Evolutionary conservation across 441 rosid genomes (phyloP).

Genomic region (Dalechampia spathulata): DNA sequence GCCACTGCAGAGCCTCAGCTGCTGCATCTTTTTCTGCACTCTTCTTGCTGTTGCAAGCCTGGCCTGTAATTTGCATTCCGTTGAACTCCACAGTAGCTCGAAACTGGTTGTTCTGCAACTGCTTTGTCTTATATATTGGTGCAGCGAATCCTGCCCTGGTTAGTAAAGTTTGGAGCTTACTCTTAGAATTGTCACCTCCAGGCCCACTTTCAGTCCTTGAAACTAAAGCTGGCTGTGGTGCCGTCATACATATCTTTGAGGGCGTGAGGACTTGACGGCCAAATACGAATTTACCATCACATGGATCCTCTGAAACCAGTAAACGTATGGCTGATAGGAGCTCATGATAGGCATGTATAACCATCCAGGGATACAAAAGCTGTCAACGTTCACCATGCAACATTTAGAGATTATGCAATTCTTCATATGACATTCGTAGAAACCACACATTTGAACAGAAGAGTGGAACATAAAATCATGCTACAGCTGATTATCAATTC

Average conservation of each 20-base stretch:
- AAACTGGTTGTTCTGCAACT: constrained; percentile 64
- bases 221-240: constrained; percentile 31
- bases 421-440: neutral
- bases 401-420: constrained; percentile 4
- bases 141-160: constrained; percentile 71
- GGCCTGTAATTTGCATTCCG: constrained; percentile 67
- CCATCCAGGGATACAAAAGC: constrained; percentile 71
- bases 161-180: constrained; percentile 85
- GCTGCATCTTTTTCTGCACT: constrained; percentile 97
- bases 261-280: constrained; percentile 46
- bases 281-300: constrained; percentile 76
- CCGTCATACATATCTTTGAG: constrained; percentile 23
- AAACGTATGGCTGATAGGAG: constrained; percentile 58
- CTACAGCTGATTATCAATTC: too few species aligned
- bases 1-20: constrained; percentile 80
- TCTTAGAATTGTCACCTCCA: constrained; percentile 88
- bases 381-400: constrained; percentile 29
- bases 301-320: constrained; percentile 54
- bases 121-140: constrained; percentile 74
- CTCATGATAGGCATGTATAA: constrained; percentile 39
- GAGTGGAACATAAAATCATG: too few species aligned
- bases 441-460: neutral
- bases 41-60: constrained; percentile 84
- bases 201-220: constrained; percentile 72
- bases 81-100: constrained; percentile 66